A percentile compares a stretch with the other conserved stretches of the same genome.
phyloP scores from a whole-genome alignment of 345 rosid genomes.

The Ceriops decandra region DNA sequence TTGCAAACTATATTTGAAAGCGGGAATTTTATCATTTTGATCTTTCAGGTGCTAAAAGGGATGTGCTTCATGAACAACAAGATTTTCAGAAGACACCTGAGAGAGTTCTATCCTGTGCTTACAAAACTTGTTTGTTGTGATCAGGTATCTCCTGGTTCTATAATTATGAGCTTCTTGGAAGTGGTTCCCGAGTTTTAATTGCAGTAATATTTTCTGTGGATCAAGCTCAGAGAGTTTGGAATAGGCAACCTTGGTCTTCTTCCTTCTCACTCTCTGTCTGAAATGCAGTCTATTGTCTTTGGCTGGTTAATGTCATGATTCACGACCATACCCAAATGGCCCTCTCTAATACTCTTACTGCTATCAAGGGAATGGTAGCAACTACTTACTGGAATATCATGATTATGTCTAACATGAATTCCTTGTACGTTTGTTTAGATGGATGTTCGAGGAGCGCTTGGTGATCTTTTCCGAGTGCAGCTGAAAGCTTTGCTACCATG shows the following conservation, averaged over 20 bases:
- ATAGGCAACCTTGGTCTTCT: too few relatives aligned
- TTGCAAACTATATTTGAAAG: neutral
- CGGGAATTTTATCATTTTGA: neutral
- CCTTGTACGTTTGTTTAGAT: conserved; percentile 42
- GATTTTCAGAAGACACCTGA: conserved; percentile 78
- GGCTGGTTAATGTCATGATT: too few relatives aligned
- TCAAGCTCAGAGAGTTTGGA: too few relatives aligned
- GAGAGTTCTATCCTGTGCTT: conserved; percentile 89
- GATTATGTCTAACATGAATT: neutral
- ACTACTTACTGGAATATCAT: too few relatives aligned
- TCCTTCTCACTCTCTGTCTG: too few relatives aligned
- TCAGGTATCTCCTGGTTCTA: conserved; percentile 50
- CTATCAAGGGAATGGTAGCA: too few relatives aligned
- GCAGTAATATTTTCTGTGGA: too few relatives aligned
- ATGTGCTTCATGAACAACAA: conserved; percentile 86
- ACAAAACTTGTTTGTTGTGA: conserved; percentile 89
- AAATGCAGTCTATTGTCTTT: too few relatives aligned
- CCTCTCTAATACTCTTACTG: too few relatives aligned
- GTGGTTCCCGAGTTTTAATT: neutral
- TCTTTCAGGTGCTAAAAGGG: conserved; percentile 76
- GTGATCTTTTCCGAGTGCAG: conserved; percentile 78
- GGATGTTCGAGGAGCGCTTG: conserved; percentile 91
- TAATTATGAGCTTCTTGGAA: neutral
- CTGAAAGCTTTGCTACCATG: conserved; percentile 72
- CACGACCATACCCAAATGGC: too few relatives aligned